phyloP scores from a whole-genome alignment of 495 filamentous ascomycete genomes.

The Gamarada debralockiae region DNA sequence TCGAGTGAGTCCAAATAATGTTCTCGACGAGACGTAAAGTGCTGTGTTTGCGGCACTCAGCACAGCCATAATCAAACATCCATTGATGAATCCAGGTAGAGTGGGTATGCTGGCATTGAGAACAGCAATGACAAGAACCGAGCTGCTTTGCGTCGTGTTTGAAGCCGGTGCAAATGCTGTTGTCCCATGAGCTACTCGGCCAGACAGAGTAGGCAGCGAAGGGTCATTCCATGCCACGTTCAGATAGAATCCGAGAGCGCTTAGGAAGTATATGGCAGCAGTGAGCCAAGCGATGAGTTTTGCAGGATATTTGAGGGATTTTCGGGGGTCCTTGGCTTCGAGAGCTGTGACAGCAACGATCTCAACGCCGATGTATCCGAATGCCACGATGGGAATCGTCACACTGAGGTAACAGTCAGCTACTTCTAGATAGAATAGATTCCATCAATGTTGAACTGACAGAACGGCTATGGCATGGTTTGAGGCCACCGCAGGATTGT shows the following conservation, averaged over 20 bases:
- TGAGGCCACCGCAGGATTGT: conserved; percentile 26
- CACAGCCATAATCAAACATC: conserved; percentile 38
- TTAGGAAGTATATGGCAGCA: conserved; percentile 26
- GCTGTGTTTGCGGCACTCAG: conserved; percentile 38
- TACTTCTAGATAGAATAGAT: not conserved
- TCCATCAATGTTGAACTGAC: conserved; percentile 22
- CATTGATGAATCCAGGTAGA: conserved; percentile 34
- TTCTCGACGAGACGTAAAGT: conserved; percentile 44
- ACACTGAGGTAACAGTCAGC: conserved; percentile 21
- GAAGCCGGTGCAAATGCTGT: not conserved
- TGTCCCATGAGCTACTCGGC: not conserved
- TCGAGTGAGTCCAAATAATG: conserved; percentile 38
- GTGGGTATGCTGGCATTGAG: conserved; percentile 24
- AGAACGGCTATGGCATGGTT: conserved; percentile 31
- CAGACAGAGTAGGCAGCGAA: conserved; percentile 26
- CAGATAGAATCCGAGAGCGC: conserved; percentile 29
- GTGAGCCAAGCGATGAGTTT: conserved; percentile 28
- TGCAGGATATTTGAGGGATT: conserved; percentile 27
- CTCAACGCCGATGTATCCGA: conserved; percentile 43
- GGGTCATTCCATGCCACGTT: conserved; percentile 37
- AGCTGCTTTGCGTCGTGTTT: not conserved
- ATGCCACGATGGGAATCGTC: conserved; percentile 39
- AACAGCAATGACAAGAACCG: conserved; percentile 19
- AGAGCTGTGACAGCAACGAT: conserved; percentile 41
- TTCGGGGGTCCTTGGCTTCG: conserved; percentile 37